Evolutionary conservation across 495 filamentous ascomycete species (phyloP).

Genomic region (Xylona heveae): DNA sequence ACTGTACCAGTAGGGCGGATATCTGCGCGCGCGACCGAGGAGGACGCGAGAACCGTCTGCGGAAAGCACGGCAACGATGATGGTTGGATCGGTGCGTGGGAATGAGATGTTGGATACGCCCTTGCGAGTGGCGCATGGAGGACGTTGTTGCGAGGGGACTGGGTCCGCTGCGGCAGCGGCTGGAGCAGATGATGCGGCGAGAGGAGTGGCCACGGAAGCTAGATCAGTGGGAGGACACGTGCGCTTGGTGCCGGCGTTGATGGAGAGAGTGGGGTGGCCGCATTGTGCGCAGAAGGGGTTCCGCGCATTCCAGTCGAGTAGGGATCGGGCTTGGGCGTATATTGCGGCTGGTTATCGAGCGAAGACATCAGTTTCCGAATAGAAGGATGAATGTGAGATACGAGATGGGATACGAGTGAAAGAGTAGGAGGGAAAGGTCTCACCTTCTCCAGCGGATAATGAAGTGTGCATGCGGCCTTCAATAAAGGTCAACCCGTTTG

Average conservation of each 20-base stretch:
- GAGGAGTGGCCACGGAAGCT: conserved; percentile 17
- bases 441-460: conserved; percentile 40
- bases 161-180: conserved; percentile 15
- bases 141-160: conserved; percentile 21
- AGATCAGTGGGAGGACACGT: conserved; percentile 65
- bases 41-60: conserved; percentile 51
- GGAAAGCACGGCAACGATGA: conserved; percentile 83
- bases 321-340: conserved; percentile 73
- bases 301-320: conserved; percentile 84
- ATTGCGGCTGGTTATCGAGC: conserved; percentile 42
- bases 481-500: conserved; percentile 34
- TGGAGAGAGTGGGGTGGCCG: conserved; percentile 61
- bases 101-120: conserved; percentile 70
- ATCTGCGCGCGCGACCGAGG: conserved; percentile 67
- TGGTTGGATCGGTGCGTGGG: conserved; percentile 85
- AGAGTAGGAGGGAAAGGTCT: conserved; percentile 7
- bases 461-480: conserved; percentile 34
- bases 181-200: conserved; percentile 16
- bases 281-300: conserved; percentile 85
- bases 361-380: conserved; percentile 7
- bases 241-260: conserved; percentile 81
- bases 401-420: no score
- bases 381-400: no score
- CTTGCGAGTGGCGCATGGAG: conserved; percentile 53
- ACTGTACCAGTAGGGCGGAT: conserved; percentile 67